These are phyloP conservation scores for Didymella pomorum DNA, from an alignment of 2,329 filamentous ascomycete genomes.

Conservation along the genomic window DNA sequence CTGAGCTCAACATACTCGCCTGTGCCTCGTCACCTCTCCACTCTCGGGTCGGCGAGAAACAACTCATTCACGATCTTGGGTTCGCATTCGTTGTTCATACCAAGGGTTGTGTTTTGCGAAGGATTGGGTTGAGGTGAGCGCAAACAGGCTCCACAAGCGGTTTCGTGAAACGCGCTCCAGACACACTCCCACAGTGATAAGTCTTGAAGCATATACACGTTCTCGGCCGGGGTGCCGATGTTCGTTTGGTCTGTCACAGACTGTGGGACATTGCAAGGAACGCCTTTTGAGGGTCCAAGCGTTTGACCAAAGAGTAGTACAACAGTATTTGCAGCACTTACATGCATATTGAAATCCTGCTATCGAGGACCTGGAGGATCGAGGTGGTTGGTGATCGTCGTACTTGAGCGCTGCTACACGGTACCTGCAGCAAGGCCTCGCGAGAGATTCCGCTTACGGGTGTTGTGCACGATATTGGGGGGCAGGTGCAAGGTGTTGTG, in stretches of 20 bases:
- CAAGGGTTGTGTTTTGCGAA: too few relatives aligned
- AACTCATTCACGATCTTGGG: neutral
- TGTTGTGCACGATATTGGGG: neutral
- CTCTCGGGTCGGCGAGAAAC: too few relatives aligned
- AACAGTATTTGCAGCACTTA: conserved; percentile 13
- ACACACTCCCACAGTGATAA: conserved; percentile 7
- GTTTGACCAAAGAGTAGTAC: conserved; percentile 18
- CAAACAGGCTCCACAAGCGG: neutral
- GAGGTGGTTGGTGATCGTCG: neutral
- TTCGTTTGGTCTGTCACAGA: conserved; percentile 1
- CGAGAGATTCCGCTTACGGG: neutral
- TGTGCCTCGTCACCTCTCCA: neutral
- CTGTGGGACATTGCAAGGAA: conserved; percentile 18
- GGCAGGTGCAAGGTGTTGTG: neutral
- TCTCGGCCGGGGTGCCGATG: conserved; percentile 15
- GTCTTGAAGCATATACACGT: conserved; percentile 20
- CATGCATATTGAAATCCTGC: neutral
- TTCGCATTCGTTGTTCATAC: neutral
- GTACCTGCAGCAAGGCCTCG: conserved; percentile 3
- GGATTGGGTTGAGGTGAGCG: neutral
- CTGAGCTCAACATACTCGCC: conserved; percentile 10
- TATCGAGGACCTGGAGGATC: neutral
- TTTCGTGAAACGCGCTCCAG: neutral
- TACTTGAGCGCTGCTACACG: neutral
- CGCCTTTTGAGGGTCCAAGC: conserved; percentile 17